Evolutionary conservation across 257 asterid genomes (phyloP), one percentile per base, ranked within the genome.

Genomic region (Henckelia pumila): DNA sequence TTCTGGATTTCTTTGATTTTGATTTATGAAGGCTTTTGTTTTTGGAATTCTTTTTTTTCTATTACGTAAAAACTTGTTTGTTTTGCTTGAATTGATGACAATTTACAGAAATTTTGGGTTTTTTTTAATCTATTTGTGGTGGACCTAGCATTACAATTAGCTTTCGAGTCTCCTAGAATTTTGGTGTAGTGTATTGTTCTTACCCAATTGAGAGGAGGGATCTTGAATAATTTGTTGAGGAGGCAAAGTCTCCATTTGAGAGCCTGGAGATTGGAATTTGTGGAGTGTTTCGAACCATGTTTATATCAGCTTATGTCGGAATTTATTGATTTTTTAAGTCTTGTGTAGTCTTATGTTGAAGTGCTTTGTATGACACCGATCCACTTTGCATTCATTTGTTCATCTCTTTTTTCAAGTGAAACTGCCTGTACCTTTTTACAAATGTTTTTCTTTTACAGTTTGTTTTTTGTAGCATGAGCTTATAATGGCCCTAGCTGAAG

Each of bases 401-500:
- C 65, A n/a, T 6, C 19, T 5, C 10, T 58, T 30, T 58, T 30
- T 2, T 64, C 59, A 22, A 19, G 25, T 8, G 4, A 35, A 35
- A 35, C 16, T 35, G 47, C 47, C 47, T 0, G 6, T 3, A 21
- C 9, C 9, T 11, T 16, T 7, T 64, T 47, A 20, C 17, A 47
- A 0, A 16, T 24, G 1, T 4, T 6, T 21, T 64, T 26, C 3
- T 33, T 33, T 33, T 59, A 28, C 26, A 28, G 25, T 67, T 64
- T 79, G 72, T 59, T 64, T 61, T n/a, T n/a, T n/a, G n/a, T 67
- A 62, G 75, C 60, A 79, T 81, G 88, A 81, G 76, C 50, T 70
- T 75, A 70, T 71, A 53, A 87, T 89, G 93, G 95, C 91, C 30
- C 76, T 80, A 72, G 89, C 95, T 14, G 98, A 89, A 79, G 95